phyloP scores from a whole-genome alignment of 1,284 basidiomycete species.

The Earliella scabrosa region DNA sequence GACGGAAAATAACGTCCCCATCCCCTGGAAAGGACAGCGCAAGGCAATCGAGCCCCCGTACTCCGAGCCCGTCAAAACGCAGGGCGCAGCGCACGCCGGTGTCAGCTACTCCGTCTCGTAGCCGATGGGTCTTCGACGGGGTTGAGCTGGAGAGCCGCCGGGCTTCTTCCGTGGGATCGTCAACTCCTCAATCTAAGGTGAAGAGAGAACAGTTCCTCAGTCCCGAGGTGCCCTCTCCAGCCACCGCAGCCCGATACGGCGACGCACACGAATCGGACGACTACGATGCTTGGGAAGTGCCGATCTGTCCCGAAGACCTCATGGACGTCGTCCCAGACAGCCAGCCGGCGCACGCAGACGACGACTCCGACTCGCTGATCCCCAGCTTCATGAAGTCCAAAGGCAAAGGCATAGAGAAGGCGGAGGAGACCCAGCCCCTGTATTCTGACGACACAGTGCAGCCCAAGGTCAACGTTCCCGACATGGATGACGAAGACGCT shows the following conservation, averaged over 20 bases:
- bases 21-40: neutral
- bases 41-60: neutral
- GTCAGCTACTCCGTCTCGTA: neutral
- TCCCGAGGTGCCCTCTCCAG: constrained; percentile 2
- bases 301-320: constrained; percentile 4
- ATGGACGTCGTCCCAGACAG: constrained; percentile 15
- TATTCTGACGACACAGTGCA: neutral
- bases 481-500: neutral
- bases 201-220: constrained; percentile 1
- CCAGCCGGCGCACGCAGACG: constrained; percentile 6
- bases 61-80: neutral
- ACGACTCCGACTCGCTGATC: constrained; percentile 14
- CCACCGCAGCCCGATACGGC: neutral
- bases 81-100: neutral
- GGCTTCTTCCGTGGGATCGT: neutral
- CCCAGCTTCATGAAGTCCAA: constrained; percentile 16
- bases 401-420: neutral
- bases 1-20: constrained; percentile 2
- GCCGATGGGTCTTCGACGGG: constrained; percentile 6
- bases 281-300: constrained; percentile 24
- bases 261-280: constrained; percentile 10
- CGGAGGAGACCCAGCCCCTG: neutral
- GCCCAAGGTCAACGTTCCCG: neutral
- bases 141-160: constrained; percentile 5
- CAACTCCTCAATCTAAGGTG: neutral